Percentiles rank a stretch among this genome's conserved stretches.
Evolutionary conservation across 208 protist genomes (phyloP).

Genomic region (Wallacemonas sp.): DNA sequence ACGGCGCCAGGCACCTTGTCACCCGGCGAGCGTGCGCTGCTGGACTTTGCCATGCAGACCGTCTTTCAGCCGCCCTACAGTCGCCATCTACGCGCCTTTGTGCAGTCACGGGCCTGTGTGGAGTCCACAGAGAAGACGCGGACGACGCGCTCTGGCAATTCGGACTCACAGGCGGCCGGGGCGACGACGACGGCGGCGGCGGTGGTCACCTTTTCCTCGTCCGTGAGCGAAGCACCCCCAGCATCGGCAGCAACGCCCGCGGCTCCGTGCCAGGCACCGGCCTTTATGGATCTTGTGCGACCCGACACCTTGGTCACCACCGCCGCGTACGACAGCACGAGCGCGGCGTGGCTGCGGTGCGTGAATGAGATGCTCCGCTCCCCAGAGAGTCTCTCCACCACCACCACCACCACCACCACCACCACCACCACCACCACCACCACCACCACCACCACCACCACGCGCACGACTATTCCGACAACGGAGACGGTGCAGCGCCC

Average conservation of each 20-base stretch:
- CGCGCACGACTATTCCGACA: background rate
- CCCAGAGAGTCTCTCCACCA: background rate
- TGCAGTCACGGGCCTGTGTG: background rate
- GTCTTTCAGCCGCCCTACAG: background rate
- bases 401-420: background rate
- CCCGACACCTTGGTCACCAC: conserved; percentile 3
- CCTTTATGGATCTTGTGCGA: background rate
- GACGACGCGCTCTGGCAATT: background rate
- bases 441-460: background rate
- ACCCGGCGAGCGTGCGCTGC: background rate
- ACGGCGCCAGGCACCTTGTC: too few relatives aligned
- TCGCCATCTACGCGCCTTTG: conserved; percentile 3
- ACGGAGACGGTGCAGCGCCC: background rate
- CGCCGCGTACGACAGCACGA: conserved; percentile 4
- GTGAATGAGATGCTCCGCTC: conserved; percentile 4
- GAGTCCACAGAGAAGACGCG: background rate
- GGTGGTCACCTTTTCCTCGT: background rate
- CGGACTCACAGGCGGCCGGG: too few relatives aligned
- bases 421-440: background rate
- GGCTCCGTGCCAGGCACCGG: background rate
- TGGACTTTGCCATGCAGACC: conserved; percentile 15
- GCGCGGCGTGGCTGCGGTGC: conserved; percentile 10
- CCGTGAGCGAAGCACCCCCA: background rate
- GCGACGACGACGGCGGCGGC: background rate
- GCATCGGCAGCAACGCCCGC: background rate